Conservation (phyloP, 768 basidiomycete genomes). For the Mycena latifolia region DNA sequence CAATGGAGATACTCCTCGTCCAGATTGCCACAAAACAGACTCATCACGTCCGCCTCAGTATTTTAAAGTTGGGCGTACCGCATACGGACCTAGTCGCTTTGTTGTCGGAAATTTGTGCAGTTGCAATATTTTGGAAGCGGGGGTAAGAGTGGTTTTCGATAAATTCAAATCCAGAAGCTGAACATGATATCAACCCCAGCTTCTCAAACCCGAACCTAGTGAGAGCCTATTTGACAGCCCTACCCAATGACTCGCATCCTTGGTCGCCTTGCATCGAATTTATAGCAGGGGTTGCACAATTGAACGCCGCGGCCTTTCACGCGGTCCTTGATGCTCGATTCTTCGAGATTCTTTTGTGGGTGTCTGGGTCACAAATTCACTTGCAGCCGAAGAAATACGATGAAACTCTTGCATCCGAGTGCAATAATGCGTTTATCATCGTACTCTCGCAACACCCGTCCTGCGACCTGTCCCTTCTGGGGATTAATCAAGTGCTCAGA, state of each 20-base stretch:
- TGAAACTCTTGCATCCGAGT: background rate
- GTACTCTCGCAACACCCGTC: background rate
- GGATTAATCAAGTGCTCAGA: background rate
- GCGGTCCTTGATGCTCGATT: background rate
- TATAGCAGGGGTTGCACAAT: background rate
- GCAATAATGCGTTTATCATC: background rate
- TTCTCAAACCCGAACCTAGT: background rate
- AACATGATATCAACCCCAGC: no score
- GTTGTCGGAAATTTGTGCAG: background rate
- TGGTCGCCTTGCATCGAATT: constrained; percentile 6
- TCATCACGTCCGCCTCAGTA: background rate
- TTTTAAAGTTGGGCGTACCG: background rate
- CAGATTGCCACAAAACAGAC: constrained; percentile 1
- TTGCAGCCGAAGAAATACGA: background rate
- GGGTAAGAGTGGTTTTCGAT: background rate
- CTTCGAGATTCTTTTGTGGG: constrained; percentile 7
- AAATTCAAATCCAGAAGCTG: background rate
- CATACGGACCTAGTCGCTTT: background rate
- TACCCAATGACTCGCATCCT: background rate
- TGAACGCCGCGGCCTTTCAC: background rate
- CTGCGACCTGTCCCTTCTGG: background rate
- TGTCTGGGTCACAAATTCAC: background rate
- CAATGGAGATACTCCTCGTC: background rate
- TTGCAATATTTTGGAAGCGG: background rate
- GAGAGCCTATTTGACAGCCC: background rate